phyloP scores from a whole-genome alignment of 164 flowering plant genomes.

The Malania oleifera region DNA sequence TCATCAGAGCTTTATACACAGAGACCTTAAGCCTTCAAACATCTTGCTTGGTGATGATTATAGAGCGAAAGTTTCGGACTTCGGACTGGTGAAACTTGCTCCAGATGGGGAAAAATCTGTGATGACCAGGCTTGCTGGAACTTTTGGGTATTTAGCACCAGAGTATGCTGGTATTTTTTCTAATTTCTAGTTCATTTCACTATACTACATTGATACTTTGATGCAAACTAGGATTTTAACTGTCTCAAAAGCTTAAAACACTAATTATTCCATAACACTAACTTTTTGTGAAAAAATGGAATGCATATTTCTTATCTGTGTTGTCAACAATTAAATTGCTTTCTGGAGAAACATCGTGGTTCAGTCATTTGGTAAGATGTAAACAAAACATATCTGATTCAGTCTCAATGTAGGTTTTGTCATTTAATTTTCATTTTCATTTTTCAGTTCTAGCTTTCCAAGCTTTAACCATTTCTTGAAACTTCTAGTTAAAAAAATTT shows the following conservation, averaged over 20 bases:
- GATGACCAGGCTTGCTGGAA: slow-evolving; percentile 61
- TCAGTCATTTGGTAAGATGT: too few relatives aligned
- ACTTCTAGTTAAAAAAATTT: background rate
- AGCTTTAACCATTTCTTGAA: background rate
- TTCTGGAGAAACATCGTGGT: too few relatives aligned
- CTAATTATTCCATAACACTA: too few relatives aligned
- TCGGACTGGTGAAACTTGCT: slow-evolving; percentile 66
- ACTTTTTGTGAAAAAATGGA: too few relatives aligned
- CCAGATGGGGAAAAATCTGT: slow-evolving; percentile 55
- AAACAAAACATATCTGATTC: too few relatives aligned
- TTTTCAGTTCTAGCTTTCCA: background rate
- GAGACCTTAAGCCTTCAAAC: slow-evolving; percentile 68
- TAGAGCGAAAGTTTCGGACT: slow-evolving; percentile 66
- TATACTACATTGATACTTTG: background rate
- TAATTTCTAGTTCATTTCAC: background rate
- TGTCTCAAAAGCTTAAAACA: too few relatives aligned
- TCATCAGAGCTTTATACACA: slow-evolving; percentile 62
- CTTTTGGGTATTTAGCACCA: slow-evolving; percentile 68
- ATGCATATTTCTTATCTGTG: too few relatives aligned
- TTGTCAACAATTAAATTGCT: too few relatives aligned
- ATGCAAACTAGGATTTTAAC: too few relatives aligned
- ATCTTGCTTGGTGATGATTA: slow-evolving; percentile 64
- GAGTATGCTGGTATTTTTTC: slow-evolving; percentile 62
- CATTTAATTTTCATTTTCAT: too few relatives aligned
- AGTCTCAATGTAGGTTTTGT: too few relatives aligned